Percentiles rank a stretch among this genome's conserved stretches.
phyloP scores from a whole-genome alignment of 2,329 filamentous ascomycete genomes.

The Didymella arachidicola region DNA sequence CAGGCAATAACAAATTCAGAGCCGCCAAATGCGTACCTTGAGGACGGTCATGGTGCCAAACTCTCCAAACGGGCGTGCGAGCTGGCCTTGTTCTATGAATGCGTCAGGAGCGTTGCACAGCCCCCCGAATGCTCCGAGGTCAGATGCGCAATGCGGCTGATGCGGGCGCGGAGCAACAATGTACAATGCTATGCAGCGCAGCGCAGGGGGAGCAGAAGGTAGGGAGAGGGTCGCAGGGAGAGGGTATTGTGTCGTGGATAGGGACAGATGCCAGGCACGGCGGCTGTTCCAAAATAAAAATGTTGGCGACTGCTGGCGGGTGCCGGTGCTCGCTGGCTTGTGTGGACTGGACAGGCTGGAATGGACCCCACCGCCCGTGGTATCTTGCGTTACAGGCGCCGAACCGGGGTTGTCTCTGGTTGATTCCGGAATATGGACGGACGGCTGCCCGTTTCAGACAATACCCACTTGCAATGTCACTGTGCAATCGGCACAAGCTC shows the following conservation, averaged over 20 bases:
- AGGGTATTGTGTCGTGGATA: background rate
- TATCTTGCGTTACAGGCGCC: conserved; percentile 18
- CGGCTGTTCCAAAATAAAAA: conserved; percentile 25
- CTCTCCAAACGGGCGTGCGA: conserved; percentile 2
- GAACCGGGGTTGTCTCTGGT: conserved; percentile 31
- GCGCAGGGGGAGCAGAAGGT: conserved; percentile 17
- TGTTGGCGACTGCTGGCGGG: conserved; percentile 14
- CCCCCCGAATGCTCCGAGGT: conserved; percentile 28
- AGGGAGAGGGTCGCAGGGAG: background rate
- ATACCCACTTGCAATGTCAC: conserved; percentile 17
- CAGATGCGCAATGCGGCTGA: conserved; percentile 31
- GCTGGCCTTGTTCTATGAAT: conserved; percentile 23
- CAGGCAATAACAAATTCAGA: background rate
- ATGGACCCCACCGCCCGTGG: conserved; percentile 32
- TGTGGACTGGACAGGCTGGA: conserved; percentile 27
- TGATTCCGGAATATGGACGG: conserved; percentile 11
- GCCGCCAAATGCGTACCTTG: conserved; percentile 39
- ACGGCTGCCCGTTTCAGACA: conserved; percentile 17
- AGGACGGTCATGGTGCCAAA: conserved; percentile 49
- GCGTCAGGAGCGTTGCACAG: conserved; percentile 33
- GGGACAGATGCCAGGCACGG: conserved; percentile 21
- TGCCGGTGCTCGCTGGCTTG: conserved; percentile 21
- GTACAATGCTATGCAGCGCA: conserved; percentile 26
- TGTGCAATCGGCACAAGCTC: conserved; percentile 3
- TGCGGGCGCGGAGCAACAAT: conserved; percentile 5